Conservation (phyloP, 1,284 basidiomycete genomes). For the Microstroma glucosiphilum region DNA sequence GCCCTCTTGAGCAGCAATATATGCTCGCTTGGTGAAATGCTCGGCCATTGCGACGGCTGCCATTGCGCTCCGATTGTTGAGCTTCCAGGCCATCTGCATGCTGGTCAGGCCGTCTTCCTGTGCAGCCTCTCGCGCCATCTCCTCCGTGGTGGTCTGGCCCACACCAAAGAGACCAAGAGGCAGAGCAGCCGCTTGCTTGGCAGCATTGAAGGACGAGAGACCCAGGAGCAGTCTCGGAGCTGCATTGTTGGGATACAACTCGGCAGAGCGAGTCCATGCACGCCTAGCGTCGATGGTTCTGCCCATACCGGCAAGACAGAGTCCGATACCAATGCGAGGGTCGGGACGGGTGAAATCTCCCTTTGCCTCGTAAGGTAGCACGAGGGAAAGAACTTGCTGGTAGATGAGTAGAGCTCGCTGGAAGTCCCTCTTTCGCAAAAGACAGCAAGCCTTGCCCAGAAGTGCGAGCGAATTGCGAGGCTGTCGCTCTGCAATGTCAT, state of each 20-base stretch:
- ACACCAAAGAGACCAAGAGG: slow-evolving; percentile 36
- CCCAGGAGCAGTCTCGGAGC: slow-evolving; percentile 43
- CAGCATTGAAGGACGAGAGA: slow-evolving; percentile 39
- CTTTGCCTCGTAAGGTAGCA: slow-evolving; percentile 16
- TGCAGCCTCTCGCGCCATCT: slow-evolving; percentile 34
- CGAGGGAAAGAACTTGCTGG: slow-evolving; percentile 39
- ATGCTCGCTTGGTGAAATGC: slow-evolving; percentile 26
- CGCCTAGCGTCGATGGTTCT: slow-evolving; percentile 39
- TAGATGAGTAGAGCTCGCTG: slow-evolving; percentile 38
- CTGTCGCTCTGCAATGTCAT: slow-evolving; percentile 23
- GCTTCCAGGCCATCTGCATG: slow-evolving; percentile 42
- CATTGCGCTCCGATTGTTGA: slow-evolving; percentile 45
- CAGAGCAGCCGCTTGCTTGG: slow-evolving; percentile 29
- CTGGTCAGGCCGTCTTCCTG: slow-evolving; percentile 42
- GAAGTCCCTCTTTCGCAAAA: slow-evolving; percentile 37
- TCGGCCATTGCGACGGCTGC: slow-evolving; percentile 42
- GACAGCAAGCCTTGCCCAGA: slow-evolving; percentile 43
- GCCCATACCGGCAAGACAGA: slow-evolving; percentile 44
- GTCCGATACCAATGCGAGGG: slow-evolving; percentile 45
- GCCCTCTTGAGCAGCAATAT: slow-evolving; percentile 9
- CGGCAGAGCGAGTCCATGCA: slow-evolving; percentile 44
- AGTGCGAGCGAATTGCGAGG: slow-evolving; percentile 36
- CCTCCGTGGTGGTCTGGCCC: slow-evolving; percentile 30
- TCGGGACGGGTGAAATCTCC: slow-evolving; percentile 27
- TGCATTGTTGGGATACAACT: slow-evolving; percentile 23